Base-by-base conservation (phyloP, 306 rosid species). In the Quercus aquifolioides region DNA sequence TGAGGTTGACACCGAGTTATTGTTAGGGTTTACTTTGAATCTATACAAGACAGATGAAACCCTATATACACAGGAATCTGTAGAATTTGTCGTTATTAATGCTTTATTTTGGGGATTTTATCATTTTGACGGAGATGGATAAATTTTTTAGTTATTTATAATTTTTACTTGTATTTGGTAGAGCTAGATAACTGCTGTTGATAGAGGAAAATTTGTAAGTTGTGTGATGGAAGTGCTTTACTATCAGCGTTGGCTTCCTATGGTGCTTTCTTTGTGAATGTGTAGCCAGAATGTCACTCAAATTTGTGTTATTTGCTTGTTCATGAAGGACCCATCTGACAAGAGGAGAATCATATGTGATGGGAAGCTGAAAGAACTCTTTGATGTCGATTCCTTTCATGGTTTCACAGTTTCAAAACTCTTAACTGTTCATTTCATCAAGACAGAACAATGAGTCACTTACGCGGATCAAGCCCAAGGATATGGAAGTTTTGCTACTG, bases 391-490 rank as follows among this genome's bases (percentile, higher is more conserved):
- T 79, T 30, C 93, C 70, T 92, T 92, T 67, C 35, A 7, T 7
- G 97, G 97, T 75, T 90, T 92, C 84, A 86, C 97, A 1, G 93
- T 92, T 52, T 70, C 94, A 23, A 92, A 90, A 81, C 90, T 92
- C 69, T 82, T 90, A 80, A 84, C 87, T 52, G 80, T 90, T 83
- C 97, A 90, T 86, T 90, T 92, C 73, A 81, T 82, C 77, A 92
- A 88, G 88, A 25, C 85, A 78, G 69, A 82, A 78, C 91, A 78
- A 79, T 86, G 83, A 87, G 76, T 76, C 72, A 76, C 83, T 64
- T 76, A 78, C 71, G 43, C 83, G 26, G 71, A 58, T 46, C 63
- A 67, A 71, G 78, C 85, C 54, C 73, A 72, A 73, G 70, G 80
- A 60, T 73, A 65, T 71, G 81, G 80, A 78, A 71, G 69, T 82